A percentile compares a stretch with the other conserved stretches of the same genome.
Conservation (phyloP, 2,329 filamentous ascomycete genomes). For the Tolypocladium amazonense region DNA sequence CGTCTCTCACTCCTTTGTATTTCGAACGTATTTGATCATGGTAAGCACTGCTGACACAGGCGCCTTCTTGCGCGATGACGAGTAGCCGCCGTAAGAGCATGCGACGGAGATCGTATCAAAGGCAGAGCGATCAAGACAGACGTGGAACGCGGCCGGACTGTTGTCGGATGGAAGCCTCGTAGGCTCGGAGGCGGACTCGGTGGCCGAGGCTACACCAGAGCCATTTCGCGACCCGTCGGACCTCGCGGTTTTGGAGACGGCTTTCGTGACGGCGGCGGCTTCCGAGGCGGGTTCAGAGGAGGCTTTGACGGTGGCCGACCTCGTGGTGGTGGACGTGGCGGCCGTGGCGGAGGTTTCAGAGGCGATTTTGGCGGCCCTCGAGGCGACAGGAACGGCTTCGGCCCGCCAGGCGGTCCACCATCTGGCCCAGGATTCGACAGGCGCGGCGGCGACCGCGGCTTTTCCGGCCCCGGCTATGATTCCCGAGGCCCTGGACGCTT, state of each 20-base stretch:
- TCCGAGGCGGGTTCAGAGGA: constrained; percentile 34
- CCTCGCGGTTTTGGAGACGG: constrained; percentile 50
- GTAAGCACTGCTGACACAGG: constrained; percentile 61
- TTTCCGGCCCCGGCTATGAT: constrained; percentile 43
- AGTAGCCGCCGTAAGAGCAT: constrained; percentile 79
- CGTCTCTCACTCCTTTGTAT: constrained; percentile 27
- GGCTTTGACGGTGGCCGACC: constrained; percentile 31
- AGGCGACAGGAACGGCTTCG: constrained; percentile 35
- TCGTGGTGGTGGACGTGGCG: constrained; percentile 35
- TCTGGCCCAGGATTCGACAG: constrained; percentile 46
- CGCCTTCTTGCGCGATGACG: constrained; percentile 45
- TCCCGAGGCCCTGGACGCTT: constrained; percentile 43
- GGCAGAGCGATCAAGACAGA: constrained; percentile 89
- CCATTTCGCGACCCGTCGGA: constrained; percentile 58
- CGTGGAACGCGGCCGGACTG: constrained; percentile 89
- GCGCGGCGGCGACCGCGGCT: constrained; percentile 27
- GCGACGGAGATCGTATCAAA: constrained; percentile 85
- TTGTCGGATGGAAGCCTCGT: constrained; percentile 85
- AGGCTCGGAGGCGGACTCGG: constrained; percentile 87
- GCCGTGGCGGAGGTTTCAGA: constrained; percentile 45
- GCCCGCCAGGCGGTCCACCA: constrained; percentile 47
- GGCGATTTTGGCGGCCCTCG: constrained; percentile 26
- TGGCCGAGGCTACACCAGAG: constrained; percentile 85
- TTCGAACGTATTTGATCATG: constrained; percentile 18
- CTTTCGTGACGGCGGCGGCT: constrained; percentile 35